These are phyloP conservation scores for Phlebiopsis gigantea DNA, from an alignment of 768 basidiomycete species.

Conservation along the genomic window DNA sequence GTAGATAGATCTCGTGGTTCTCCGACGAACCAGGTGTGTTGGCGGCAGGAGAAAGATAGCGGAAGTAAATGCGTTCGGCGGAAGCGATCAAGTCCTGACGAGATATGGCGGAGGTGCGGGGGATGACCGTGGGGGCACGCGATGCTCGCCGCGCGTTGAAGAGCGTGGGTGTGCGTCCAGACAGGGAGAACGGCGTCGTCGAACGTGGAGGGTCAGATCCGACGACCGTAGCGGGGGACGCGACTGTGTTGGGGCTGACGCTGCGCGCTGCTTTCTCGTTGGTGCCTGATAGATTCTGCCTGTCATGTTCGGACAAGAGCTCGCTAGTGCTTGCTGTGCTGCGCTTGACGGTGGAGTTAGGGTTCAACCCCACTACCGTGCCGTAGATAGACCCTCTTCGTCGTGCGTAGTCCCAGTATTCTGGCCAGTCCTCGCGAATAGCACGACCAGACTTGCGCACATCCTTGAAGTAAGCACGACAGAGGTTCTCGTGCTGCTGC, in stretches of 20 bases:
- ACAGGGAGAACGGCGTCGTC: conserved; percentile 75
- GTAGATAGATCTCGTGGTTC: conserved; percentile 97
- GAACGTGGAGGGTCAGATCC: conserved; percentile 51
- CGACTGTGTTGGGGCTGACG: conserved; percentile 47
- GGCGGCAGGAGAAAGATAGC: conserved; percentile 84
- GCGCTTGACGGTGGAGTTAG: conserved; percentile 59
- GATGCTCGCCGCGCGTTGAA: conserved; percentile 75
- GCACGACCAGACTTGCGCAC: conserved; percentile 90
- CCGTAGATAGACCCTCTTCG: conserved; percentile 91
- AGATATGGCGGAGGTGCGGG: conserved; percentile 85
- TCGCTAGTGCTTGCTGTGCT: conserved; percentile 82
- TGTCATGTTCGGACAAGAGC: conserved; percentile 64
- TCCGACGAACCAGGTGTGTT: conserved; percentile 73
- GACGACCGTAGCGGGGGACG: conserved; percentile 45
- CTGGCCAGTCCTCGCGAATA: conserved; percentile 97
- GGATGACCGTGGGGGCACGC: conserved; percentile 91
- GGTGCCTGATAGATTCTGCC: conserved; percentile 51
- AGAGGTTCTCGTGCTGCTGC: conserved; percentile 98
- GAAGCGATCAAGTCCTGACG: conserved; percentile 86
- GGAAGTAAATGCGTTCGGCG: conserved; percentile 93
- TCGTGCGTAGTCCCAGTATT: conserved; percentile 94
- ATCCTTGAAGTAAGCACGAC: conserved; percentile 98
- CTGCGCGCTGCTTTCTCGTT: conserved; percentile 49
- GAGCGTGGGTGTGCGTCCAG: conserved; percentile 69
- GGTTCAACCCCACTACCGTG: conserved; percentile 74